A percentile compares a stretch with the other conserved stretches of the same genome.
Evolutionary conservation across 805 yeast genomes (phyloP).

Genomic region (Candida parachauliodes): DNA sequence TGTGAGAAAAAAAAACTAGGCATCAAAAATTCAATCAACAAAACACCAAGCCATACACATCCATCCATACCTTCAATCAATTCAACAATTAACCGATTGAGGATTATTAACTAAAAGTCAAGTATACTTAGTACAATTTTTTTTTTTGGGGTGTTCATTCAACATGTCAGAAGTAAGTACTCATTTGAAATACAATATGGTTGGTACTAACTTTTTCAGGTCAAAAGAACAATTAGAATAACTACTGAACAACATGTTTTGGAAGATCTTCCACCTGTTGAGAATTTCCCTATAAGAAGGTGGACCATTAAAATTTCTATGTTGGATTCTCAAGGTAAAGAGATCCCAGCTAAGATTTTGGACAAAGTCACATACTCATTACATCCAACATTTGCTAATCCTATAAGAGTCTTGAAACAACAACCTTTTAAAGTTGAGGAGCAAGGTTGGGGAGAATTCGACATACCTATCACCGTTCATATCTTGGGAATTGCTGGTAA

Average conservation of each 20-base stretch:
- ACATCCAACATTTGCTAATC: conserved; percentile 93
- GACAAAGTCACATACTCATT: conserved; percentile 91
- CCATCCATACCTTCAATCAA: too few relatives aligned
- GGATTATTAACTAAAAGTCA: neutral
- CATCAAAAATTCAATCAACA: neutral
- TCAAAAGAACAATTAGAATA: conserved; percentile 82
- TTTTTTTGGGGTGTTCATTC: neutral
- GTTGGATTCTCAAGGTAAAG: conserved; percentile 76
- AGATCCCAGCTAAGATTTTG: conserved; percentile 79
- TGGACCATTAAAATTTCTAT: conserved; percentile 81
- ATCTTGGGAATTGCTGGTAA: conserved; percentile 62
- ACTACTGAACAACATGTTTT: conserved; percentile 82
- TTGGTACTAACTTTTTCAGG: conserved; percentile 33
- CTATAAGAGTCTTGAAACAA: conserved; percentile 73
- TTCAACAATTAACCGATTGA: too few relatives aligned
- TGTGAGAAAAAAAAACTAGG: neutral
- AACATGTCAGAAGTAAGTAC: conserved; percentile 9
- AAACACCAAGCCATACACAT: too few relatives aligned
- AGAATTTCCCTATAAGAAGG: conserved; percentile 90
- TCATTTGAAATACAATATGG: neutral
- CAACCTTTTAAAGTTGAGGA: conserved; percentile 86
- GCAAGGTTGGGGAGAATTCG: conserved; percentile 99
- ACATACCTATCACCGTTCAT: conserved; percentile 74
- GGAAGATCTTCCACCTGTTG: conserved; percentile 78
- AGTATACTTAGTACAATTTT: too few relatives aligned